Evolutionary conservation across 2,329 filamentous ascomycete species (phyloP).

Genomic region (Pestalotiopsis sp.): DNA sequence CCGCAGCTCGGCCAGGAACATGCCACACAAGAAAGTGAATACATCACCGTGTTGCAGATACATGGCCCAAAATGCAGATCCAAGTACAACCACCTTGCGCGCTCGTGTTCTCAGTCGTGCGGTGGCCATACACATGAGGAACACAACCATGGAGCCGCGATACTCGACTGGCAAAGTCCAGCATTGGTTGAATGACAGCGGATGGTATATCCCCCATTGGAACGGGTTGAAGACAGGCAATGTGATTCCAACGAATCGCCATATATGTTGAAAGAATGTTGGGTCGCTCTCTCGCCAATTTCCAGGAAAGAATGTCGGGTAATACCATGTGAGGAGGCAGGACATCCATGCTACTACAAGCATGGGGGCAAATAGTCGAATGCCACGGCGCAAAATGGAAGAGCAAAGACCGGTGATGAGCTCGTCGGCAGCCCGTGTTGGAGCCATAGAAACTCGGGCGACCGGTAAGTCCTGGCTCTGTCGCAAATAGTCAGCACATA

Average conservation of each 20-base stretch:
- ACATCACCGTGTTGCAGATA: background rate
- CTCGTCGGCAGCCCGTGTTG: background rate
- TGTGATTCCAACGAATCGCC: background rate
- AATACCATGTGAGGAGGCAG: background rate
- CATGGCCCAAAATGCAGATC: background rate
- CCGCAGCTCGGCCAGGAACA: conserved; percentile 5
- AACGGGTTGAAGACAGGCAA: background rate
- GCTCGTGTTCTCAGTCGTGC: background rate
- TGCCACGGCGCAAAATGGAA: conserved; percentile 2
- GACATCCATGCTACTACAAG: background rate
- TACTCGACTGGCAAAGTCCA: conserved; percentile 8
- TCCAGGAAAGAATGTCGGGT: background rate
- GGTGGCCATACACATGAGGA: background rate
- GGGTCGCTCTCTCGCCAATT: background rate
- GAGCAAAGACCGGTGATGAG: background rate
- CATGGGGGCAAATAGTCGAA: conserved; percentile 3
- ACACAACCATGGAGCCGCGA: conserved; percentile 6
- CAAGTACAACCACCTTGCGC: background rate
- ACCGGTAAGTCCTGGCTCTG: background rate
- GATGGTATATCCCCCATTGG: background rate
- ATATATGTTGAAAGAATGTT: background rate
- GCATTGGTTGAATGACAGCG: background rate
- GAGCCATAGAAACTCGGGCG: background rate
- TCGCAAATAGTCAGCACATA: too few relatives aligned
- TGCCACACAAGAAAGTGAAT: background rate